phyloP scores from a whole-genome alignment of 2,329 filamentous ascomycete species.

The Escovopsis sp. region DNA sequence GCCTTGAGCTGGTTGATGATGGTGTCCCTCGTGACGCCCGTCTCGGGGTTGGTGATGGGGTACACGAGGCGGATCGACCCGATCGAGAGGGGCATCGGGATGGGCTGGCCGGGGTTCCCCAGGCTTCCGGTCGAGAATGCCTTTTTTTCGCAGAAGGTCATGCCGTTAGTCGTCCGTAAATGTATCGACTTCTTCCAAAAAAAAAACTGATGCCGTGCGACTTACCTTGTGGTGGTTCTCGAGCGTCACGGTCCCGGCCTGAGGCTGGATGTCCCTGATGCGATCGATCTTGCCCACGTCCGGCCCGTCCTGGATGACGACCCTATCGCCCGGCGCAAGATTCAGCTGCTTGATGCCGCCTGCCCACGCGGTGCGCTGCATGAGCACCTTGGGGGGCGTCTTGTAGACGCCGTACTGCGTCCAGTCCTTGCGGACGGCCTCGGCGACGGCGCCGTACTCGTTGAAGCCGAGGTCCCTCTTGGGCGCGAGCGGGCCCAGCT shows the following conservation, averaged over 20 bases:
- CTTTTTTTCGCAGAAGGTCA: constrained; percentile 10
- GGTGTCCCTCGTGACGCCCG: constrained; percentile 54
- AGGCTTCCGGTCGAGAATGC: constrained; percentile 17
- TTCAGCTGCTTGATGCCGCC: constrained; percentile 43
- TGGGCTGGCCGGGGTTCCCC: constrained; percentile 15
- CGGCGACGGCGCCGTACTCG: constrained; percentile 41
- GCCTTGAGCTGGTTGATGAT: constrained; percentile 59
- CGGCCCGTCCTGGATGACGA: constrained; percentile 63
- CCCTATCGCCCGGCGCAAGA: constrained; percentile 57
- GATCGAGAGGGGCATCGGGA: constrained; percentile 42
- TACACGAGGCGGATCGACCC: constrained; percentile 69
- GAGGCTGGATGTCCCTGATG: constrained; percentile 42
- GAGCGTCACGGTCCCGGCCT: constrained; percentile 44
- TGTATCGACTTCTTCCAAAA: too few relatives aligned
- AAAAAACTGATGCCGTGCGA: too few relatives aligned
- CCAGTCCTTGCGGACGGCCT: constrained; percentile 23
- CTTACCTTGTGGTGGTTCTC: constrained; percentile 50
- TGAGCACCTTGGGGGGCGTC: constrained; percentile 20
- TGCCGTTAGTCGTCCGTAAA: too few relatives aligned
- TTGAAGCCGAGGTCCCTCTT: constrained; percentile 55
- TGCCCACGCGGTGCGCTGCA: constrained; percentile 38
- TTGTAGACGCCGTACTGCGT: constrained; percentile 16
- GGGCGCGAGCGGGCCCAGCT: constrained; percentile 63
- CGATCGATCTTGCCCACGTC: constrained; percentile 73
- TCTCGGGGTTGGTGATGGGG: constrained; percentile 51